Percentiles rank a stretch among this genome's conserved stretches.
Conservation (phyloP, 371 early-diverging fungal species). For the Blakeslea trispora region DNA sequence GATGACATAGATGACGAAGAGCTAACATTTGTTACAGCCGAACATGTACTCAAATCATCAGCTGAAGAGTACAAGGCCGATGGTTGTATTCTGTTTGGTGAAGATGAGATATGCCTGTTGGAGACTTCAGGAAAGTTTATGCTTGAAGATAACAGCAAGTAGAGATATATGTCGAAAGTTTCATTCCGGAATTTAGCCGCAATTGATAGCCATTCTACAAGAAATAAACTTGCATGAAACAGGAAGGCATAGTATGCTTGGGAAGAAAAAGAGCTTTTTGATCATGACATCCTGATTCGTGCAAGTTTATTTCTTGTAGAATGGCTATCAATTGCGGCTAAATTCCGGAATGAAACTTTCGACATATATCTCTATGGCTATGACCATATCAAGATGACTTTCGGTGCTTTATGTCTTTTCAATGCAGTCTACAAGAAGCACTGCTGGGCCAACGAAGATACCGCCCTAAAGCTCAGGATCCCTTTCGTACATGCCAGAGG, state of each 20-base stretch:
- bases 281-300: too few relatives aligned
- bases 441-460: neutral
- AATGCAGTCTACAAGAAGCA: neutral
- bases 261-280: too few relatives aligned
- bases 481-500: conserved; percentile 1
- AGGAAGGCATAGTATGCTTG: too few relatives aligned
- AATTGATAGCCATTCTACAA: too few relatives aligned
- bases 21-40: neutral
- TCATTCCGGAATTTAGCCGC: too few relatives aligned
- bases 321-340: too few relatives aligned
- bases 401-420: conserved; percentile 1
- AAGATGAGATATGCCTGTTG: neutral
- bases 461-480: neutral
- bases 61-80: neutral
- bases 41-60: neutral
- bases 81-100: neutral
- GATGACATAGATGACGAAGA: neutral
- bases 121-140: neutral
- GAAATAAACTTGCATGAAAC: too few relatives aligned
- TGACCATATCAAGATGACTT: conserved; percentile 1
- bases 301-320: too few relatives aligned
- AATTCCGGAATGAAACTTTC: too few relatives aligned
- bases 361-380: too few relatives aligned
- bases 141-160: neutral
- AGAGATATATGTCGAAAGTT: too few relatives aligned